Evolutionary conservation across 2,329 filamentous ascomycete genomes (phyloP), one percentile per base, ranked within the genome.

Genomic region (Botrytis medusae): DNA sequence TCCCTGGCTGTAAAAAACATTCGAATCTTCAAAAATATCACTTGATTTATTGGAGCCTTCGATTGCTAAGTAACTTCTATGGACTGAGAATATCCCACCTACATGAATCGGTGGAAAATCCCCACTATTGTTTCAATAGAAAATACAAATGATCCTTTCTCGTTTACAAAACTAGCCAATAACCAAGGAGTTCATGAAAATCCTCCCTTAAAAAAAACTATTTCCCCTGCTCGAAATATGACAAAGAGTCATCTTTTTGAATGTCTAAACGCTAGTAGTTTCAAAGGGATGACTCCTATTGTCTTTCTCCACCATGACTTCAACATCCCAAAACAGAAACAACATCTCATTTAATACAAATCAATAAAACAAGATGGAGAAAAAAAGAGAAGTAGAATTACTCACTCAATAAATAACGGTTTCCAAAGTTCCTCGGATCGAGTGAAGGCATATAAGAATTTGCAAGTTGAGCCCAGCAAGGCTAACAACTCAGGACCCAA

Each of bases 371-470:
- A 37, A n/a, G 25, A 59, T 22, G 1, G 37, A 37, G 9, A 37
- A 37, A 40, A 32, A 48, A 65, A 48, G 20, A 61, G 20, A 61
- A 61, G 37, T 5, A 72, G 73, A 63, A 73, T n/a, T 69, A 90
- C 93, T 89, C 90, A 97, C 94, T 90, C 88, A 76, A 97, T 86
- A 79, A 95, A 97, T 32, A 97, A 82, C 29, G 90, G 83, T 82
- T 96, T 95, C 95, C 95, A 98, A 51, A 98, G 82, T 79, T 98
- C 95, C 76, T 98, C 95, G 65, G 89, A 89, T 68, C 91, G 87
- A 72, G 91, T 92, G 81, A 95, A 97, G 1, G 94, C 95, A 85
- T 94, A 95, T 25, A 98, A 84, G 71, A 93, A 94, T 81, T 90
- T 93, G 85, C 95, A 97, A 9, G 94, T 92, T 72, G 88, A 88